These are phyloP conservation scores for Pascua sp. DNA, from an alignment of 1,284 basidiomycete species.

Conservation along the genomic window DNA sequence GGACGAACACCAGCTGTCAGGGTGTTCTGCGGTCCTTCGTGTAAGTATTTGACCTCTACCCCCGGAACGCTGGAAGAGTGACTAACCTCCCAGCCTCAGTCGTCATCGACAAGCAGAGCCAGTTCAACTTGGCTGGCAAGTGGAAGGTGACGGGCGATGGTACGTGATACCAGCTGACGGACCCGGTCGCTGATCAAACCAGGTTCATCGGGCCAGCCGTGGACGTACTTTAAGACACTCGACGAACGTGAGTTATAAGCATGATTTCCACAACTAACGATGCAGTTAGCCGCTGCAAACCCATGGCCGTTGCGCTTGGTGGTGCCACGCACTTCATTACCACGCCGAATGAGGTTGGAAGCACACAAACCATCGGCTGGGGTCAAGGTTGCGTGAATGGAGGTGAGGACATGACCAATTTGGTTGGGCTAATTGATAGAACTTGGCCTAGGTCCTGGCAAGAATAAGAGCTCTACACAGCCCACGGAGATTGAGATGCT, in stretches of 20 bases:
- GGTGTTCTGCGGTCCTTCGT: constrained; percentile 77
- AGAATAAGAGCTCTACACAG: constrained; percentile 82
- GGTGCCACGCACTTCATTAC: constrained; percentile 87
- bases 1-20: constrained; percentile 61
- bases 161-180: constrained; percentile 28
- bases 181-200: background rate
- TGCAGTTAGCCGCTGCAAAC: constrained; percentile 63
- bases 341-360: constrained; percentile 58
- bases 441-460: constrained; percentile 72
- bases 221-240: constrained; percentile 61
- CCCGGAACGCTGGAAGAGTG: background rate
- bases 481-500: constrained; percentile 70
- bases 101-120: constrained; percentile 74
- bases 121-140: constrained; percentile 60
- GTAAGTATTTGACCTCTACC: constrained; percentile 19
- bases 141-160: constrained; percentile 94
- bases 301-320: constrained; percentile 65
- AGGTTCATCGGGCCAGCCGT: constrained; percentile 76
- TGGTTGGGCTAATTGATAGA: constrained; percentile 53
- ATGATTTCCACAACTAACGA: background rate
- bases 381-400: constrained; percentile 17
- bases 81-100: constrained; percentile 55
- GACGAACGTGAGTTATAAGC: constrained; percentile 1
- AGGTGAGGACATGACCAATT: constrained; percentile 35
- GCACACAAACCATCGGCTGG: constrained; percentile 53